These are phyloP conservation scores for Aspergillus piperis DNA, from an alignment of 2,329 filamentous ascomycete genomes.

Conservation along the genomic window DNA sequence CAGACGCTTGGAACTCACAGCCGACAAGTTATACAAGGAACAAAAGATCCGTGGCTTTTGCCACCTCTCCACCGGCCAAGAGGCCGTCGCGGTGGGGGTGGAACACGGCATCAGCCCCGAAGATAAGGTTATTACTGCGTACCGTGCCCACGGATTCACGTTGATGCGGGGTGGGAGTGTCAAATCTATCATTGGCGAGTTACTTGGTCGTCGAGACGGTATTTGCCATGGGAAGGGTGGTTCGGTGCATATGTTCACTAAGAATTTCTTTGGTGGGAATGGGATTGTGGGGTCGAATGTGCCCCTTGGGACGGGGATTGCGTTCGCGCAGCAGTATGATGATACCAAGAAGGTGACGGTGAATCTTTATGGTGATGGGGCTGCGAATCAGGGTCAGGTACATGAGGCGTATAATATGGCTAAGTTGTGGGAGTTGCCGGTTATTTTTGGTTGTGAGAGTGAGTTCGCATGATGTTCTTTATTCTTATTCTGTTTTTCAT, in stretches of 20 bases:
- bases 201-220: slow-evolving; percentile 87
- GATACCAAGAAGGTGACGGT: slow-evolving; percentile 79
- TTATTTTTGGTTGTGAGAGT: slow-evolving; percentile 97
- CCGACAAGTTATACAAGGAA: slow-evolving; percentile 96
- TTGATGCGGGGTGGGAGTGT: slow-evolving; percentile 88
- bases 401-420: slow-evolving; percentile 99
- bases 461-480: slow-evolving; percentile 44
- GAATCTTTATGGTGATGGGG: slow-evolving; percentile 91
- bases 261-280: slow-evolving; percentile 95
- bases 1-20: slow-evolving; percentile 97
- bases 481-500: too few relatives aligned
- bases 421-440: slow-evolving; percentile 92
- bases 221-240: slow-evolving; percentile 97
- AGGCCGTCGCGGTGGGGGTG: slow-evolving; percentile 93
- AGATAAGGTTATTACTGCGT: slow-evolving; percentile 93
- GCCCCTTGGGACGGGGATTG: slow-evolving; percentile 88
- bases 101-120: slow-evolving; percentile 86
- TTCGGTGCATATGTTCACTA: slow-evolving; percentile 98
- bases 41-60: slow-evolving; percentile 99
- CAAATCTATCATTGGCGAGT: slow-evolving; percentile 87
- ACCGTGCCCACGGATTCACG: slow-evolving; percentile 95
- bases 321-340: slow-evolving; percentile 92
- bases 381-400: slow-evolving; percentile 96
- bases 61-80: slow-evolving; percentile 93
- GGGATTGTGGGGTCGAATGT: slow-evolving; percentile 98